A percentile compares a stretch with the other conserved stretches of the same genome.
phyloP scores from a whole-genome alignment of 2,329 filamentous ascomycete species.

The Epichloe gansuensis region DNA sequence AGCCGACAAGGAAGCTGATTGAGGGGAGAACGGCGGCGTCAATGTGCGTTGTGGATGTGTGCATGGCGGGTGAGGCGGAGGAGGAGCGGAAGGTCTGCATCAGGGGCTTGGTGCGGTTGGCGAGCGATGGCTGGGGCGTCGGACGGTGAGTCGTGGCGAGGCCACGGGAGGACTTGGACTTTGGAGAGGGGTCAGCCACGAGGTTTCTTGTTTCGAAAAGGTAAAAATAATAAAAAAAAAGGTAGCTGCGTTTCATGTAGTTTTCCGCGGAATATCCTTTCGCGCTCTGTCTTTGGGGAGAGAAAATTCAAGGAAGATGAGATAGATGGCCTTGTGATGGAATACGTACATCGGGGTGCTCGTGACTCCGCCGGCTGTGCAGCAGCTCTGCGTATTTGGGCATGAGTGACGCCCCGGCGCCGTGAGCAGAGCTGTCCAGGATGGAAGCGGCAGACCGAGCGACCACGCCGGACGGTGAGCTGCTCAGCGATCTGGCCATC shows the following conservation, averaged over 20 bases:
- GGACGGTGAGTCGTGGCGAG: slow-evolving; percentile 37
- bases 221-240: neutral
- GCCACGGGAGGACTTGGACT: slow-evolving; percentile 22
- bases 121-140: slow-evolving; percentile 30
- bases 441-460: slow-evolving; percentile 19
- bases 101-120: slow-evolving; percentile 37
- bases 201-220: neutral
- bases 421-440: slow-evolving; percentile 22
- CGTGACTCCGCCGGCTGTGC: slow-evolving; percentile 22
- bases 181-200: slow-evolving; percentile 5
- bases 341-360: slow-evolving; percentile 29
- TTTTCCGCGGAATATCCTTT: neutral
- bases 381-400: slow-evolving; percentile 37
- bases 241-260: too few relatives aligned
- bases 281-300: neutral
- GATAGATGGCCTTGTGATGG: neutral
- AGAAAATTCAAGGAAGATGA: neutral
- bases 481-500: slow-evolving; percentile 33
- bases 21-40: slow-evolving; percentile 43
- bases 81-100: slow-evolving; percentile 52
- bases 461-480: slow-evolving; percentile 26
- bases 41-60: slow-evolving; percentile 28
- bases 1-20: slow-evolving; percentile 20
- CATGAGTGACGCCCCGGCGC: slow-evolving; percentile 27
- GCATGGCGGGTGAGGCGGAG: slow-evolving; percentile 32